A percentile compares a stretch with the other conserved stretches of the same genome.
Conservation (phyloP, 805 yeast species). For the Kregervanrija fluxuum region DNA sequence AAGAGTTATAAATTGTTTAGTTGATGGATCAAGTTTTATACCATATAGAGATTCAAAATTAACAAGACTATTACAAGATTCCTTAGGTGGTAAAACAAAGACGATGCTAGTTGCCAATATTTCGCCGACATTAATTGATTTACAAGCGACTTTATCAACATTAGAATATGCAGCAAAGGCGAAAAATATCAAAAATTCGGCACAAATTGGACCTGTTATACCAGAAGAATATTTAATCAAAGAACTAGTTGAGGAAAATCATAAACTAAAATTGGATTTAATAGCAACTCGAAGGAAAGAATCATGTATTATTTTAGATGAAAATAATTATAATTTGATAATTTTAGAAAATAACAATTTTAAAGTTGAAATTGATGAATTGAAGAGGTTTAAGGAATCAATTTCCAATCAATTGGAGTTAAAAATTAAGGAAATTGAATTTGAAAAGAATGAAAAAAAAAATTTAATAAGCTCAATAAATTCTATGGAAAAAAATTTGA, state of each 20-base stretch:
- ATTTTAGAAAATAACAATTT: constrained; percentile 41
- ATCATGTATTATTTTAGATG: constrained; percentile 54
- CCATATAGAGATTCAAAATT: constrained; percentile 75
- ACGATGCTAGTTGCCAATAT: constrained; percentile 85
- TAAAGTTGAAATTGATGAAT: constrained; percentile 43
- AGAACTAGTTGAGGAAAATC: constrained; percentile 40
- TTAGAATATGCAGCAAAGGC: constrained; percentile 53
- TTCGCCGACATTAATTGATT: constrained; percentile 50
- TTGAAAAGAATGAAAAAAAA: constrained; percentile 17
- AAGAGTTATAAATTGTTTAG: constrained; percentile 72
- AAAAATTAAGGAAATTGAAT: constrained; percentile 11
- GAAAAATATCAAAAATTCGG: constrained; percentile 43
- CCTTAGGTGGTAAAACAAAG: constrained; percentile 80
- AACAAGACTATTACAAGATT: constrained; percentile 68
- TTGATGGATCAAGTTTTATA: constrained; percentile 58
- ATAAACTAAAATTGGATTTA: constrained; percentile 43
- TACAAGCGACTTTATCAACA: constrained; percentile 46
- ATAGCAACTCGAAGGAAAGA: constrained; percentile 55
- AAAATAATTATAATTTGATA: constrained; percentile 47
- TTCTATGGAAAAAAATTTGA: constrained; percentile 25
- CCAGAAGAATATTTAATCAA: constrained; percentile 37
- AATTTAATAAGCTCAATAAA: constrained; percentile 6
- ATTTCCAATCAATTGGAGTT: constrained; percentile 17
- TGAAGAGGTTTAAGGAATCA: constrained; percentile 33
- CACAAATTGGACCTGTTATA: constrained; percentile 39